Evolutionary conservation across 345 rosid species (phyloP), one percentile per base, ranked within the genome.

Genomic region (Citropsis articulata): DNA sequence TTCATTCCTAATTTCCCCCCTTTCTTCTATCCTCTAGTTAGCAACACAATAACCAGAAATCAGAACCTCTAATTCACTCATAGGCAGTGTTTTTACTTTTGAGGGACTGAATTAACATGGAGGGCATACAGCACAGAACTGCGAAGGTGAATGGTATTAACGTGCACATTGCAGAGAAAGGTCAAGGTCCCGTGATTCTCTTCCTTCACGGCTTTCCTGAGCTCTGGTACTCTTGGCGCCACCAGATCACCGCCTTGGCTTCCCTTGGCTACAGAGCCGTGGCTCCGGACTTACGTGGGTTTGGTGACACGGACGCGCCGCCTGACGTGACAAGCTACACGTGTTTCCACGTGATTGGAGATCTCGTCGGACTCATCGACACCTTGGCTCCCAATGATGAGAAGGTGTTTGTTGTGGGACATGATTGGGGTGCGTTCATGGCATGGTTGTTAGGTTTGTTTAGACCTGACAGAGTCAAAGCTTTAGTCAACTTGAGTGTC

Each of bases 191-290:
- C 1, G 72, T 86, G 5, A 80, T 95, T 28, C 90, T 95, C 68
- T 88, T 93, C 45, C 79, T 95, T 71, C 98, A 93, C 33, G 98
- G 98, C 38, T 94, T 93, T 83, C 97, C 98, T 0, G 93, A 91
- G 82, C 88, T 94, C 3, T 94, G 97, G 98, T 94, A 89, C 83
- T 72, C 92, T 19, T 91, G 97, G 98, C 90, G 98, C 72, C 95
- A 91, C 86, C 98, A 93, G 86, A 89, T 95, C 77, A 64, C 38
- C 4, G 83, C 85, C 48, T 81, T 93, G 35, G 84, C 95, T 7
- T 80, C 91, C 4, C 82, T 85, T 22, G 98, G 98, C 14, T 95
- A 88, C 89, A 88, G 86, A 16, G 88, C 91, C 4, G 84, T 94
- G 75, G 98, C 98, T 2, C 98, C 98, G 2, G 98, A 94, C 74